Conservation (phyloP, 768 basidiomycete genomes). For the Pisolithus microcarpus region DNA sequence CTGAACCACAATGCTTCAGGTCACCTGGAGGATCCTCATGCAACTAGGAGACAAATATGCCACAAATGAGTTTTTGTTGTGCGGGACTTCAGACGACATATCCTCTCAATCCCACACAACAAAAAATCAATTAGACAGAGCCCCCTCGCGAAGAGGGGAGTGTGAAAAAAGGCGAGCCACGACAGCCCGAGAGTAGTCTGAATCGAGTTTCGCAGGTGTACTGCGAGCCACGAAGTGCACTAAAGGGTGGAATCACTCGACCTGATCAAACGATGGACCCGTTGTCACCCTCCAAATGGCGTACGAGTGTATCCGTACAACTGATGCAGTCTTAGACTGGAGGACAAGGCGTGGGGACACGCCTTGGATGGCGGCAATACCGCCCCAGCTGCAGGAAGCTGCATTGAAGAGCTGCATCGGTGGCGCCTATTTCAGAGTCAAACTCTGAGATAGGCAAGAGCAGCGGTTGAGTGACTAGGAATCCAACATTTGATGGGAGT, state of each 20-base stretch:
- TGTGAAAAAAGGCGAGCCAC: not conserved
- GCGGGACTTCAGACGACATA: too few species aligned
- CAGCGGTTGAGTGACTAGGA: not conserved
- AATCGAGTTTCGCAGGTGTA: conserved; percentile 14
- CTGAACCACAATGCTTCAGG: too few species aligned
- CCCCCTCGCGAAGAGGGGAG: conserved; percentile 4
- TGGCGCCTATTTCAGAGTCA: too few species aligned
- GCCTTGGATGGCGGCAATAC: too few species aligned
- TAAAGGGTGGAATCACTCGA: conserved; percentile 7
- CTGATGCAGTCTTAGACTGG: not conserved
- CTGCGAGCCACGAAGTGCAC: conserved; percentile 15
- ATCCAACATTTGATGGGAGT: not conserved
- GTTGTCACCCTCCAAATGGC: not conserved
- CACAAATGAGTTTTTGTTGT: too few species aligned
- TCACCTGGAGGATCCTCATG: not conserved
- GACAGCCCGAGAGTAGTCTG: conserved; percentile 17
- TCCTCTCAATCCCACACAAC: too few species aligned
- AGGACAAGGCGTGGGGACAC: too few species aligned
- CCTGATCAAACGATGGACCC: not conserved
- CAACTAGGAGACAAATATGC: not conserved
- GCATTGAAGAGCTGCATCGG: too few species aligned
- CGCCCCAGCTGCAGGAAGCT: too few species aligned
- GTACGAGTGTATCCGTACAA: not conserved
- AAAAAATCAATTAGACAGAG: too few species aligned
- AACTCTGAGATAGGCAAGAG: not conserved